phyloP scores from a whole-genome alignment of 1,284 basidiomycete genomes.

The Cutaneotrichosporon mucoides region DNA sequence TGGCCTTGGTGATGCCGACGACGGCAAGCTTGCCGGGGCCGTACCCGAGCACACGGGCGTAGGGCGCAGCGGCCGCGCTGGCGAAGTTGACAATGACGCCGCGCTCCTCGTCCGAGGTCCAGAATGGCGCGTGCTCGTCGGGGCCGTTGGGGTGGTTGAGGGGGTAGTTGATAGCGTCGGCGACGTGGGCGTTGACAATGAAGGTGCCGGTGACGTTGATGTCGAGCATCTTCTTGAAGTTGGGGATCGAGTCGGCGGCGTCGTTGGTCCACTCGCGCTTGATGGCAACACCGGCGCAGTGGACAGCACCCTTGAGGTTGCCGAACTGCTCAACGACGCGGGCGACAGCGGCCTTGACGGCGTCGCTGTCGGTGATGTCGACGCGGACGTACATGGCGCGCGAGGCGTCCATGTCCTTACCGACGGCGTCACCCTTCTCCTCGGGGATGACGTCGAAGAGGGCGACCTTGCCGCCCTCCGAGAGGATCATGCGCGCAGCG shows the following conservation, averaged over 20 bases:
- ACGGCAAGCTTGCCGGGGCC: slow-evolving; percentile 43
- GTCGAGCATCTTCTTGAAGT: slow-evolving; percentile 43
- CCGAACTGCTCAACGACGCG: slow-evolving; percentile 22
- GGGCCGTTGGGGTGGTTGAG: slow-evolving; percentile 29
- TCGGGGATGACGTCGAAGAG: slow-evolving; percentile 33
- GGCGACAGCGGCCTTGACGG: slow-evolving; percentile 29
- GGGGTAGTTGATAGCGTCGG: slow-evolving; percentile 44
- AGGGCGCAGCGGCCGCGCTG: slow-evolving; percentile 36
- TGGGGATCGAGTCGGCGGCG: slow-evolving; percentile 33
- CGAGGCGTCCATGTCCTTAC: slow-evolving; percentile 12
- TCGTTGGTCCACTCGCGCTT: slow-evolving; percentile 41
- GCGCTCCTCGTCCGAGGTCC: slow-evolving; percentile 38
- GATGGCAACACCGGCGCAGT: slow-evolving; percentile 42
- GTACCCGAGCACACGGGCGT: slow-evolving; percentile 39
- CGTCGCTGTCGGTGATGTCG: slow-evolving; percentile 34
- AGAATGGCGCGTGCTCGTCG: slow-evolving; percentile 29
- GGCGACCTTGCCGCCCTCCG: slow-evolving; percentile 29
- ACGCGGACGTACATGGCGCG: slow-evolving; percentile 29
- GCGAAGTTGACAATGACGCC: slow-evolving; percentile 47
- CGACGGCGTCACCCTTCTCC: slow-evolving; percentile 28
- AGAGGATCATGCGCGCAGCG: slow-evolving; percentile 22
- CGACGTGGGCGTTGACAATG: slow-evolving; percentile 39
- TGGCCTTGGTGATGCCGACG: slow-evolving; percentile 37
- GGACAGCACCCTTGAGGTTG: slow-evolving; percentile 37
- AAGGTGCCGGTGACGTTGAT: slow-evolving; percentile 44